These are phyloP conservation scores for Eucalyptus decipiens DNA, from an alignment of 345 rosid species.

Conservation along the genomic window DNA sequence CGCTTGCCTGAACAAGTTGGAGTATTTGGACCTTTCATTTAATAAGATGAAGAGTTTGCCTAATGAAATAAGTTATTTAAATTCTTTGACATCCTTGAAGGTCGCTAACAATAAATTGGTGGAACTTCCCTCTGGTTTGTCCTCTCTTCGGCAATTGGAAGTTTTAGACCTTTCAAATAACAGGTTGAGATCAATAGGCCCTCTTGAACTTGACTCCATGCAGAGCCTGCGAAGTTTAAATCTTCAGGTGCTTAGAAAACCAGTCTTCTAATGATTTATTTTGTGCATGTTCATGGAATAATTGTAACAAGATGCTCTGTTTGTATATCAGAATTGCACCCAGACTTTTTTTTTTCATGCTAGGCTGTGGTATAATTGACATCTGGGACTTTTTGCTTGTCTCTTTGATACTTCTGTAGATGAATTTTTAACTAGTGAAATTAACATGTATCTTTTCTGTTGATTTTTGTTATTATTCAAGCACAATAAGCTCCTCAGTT, in stretches of 20 bases:
- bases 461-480: slow-evolving; percentile 6
- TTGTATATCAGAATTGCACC: not conserved
- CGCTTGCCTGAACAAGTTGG: slow-evolving; percentile 69
- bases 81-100: slow-evolving; percentile 57
- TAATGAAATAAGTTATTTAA: slow-evolving; percentile 54
- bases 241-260: slow-evolving; percentile 54
- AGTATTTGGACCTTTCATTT: slow-evolving; percentile 85
- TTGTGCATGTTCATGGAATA: not conserved
- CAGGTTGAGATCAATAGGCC: slow-evolving; percentile 61
- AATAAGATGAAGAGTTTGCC: slow-evolving; percentile 87
- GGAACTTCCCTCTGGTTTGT: slow-evolving; percentile 50
- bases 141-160: slow-evolving; percentile 62
- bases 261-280: not conserved
- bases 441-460: not conserved
- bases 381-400: not conserved
- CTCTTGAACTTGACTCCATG: slow-evolving; percentile 65
- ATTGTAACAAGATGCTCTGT: not conserved
- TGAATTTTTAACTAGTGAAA: not conserved
- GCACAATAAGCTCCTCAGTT: slow-evolving; percentile 72
- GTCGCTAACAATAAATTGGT: slow-evolving; percentile 78
- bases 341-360: not conserved
- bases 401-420: not conserved
- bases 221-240: slow-evolving; percentile 52
- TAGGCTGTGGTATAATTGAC: not conserved
- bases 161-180: slow-evolving; percentile 77